A percentile compares a stretch with the other conserved stretches of the same genome.
phyloP scores from a whole-genome alignment of 257 asterid species.

The Solanum chiquidenum region DNA sequence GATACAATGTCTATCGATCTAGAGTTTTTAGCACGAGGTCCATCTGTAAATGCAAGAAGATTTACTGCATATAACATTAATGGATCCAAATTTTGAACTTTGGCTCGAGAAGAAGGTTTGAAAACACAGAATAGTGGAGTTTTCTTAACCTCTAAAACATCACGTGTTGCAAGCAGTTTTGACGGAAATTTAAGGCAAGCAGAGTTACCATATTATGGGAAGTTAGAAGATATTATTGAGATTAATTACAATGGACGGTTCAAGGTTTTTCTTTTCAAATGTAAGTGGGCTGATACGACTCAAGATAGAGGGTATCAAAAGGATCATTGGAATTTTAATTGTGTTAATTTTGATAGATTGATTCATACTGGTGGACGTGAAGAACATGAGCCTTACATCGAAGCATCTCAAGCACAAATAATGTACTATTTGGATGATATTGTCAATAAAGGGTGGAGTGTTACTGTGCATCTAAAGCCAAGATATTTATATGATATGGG shows the following conservation, averaged over 20 bases:
- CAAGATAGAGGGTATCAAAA: not conserved
- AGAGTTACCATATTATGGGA: not conserved
- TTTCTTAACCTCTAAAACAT: not conserved
- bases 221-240: not conserved
- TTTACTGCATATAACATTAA: not conserved
- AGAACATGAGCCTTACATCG: not conserved
- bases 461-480: not conserved
- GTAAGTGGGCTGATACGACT: not conserved
- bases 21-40: not conserved
- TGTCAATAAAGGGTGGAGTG: not conserved
- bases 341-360: not conserved
- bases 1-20: not conserved
- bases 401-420: not conserved
- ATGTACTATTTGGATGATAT: not conserved
- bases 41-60: not conserved
- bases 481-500: not conserved
- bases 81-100: not conserved
- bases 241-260: too few species aligned
- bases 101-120: not conserved
- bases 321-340: not conserved
- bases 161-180: not conserved
- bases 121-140: not conserved
- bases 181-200: not conserved
- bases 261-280: not conserved
- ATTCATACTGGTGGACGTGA: not conserved